phyloP scores from a whole-genome alignment of 2,329 filamentous ascomycete genomes.

The Cladophialophora exuberans region DNA sequence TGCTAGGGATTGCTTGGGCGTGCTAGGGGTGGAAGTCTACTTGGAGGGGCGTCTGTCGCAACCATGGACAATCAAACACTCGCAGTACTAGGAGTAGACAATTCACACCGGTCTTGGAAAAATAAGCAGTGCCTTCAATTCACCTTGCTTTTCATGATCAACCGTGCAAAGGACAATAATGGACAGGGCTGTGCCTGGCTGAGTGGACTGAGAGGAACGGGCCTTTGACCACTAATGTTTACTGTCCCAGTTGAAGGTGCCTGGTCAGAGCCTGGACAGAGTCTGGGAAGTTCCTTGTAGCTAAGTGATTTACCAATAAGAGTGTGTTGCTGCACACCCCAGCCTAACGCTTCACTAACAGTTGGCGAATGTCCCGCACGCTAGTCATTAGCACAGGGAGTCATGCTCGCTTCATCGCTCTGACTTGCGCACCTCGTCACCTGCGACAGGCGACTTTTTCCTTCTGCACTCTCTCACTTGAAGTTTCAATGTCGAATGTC shows the following conservation, averaged over 20 bases:
- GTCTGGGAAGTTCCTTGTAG: too few species aligned
- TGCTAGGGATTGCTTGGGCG: too few species aligned
- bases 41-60: too few species aligned
- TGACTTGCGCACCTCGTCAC: constrained; percentile 11
- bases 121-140: too few species aligned
- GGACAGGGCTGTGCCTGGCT: background rate
- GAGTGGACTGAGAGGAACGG: background rate
- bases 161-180: background rate
- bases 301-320: background rate
- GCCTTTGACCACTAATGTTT: too few species aligned
- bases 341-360: constrained; percentile 10
- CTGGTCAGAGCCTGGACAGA: too few species aligned
- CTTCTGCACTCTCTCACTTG: background rate
- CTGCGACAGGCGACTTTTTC: constrained; percentile 15
- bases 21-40: too few species aligned
- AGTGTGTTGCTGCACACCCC: background rate
- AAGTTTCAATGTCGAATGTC: background rate
- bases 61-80: too few species aligned
- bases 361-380: constrained; percentile 5
- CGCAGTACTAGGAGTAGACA: too few species aligned
- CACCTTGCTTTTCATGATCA: background rate
- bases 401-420: constrained; percentile 10
- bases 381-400: constrained; percentile 8
- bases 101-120: too few species aligned
- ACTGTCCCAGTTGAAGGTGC: too few species aligned